These are phyloP conservation scores for Sarocladium oryzae DNA, from an alignment of 2,329 filamentous ascomycete species.

Conservation along the genomic window DNA sequence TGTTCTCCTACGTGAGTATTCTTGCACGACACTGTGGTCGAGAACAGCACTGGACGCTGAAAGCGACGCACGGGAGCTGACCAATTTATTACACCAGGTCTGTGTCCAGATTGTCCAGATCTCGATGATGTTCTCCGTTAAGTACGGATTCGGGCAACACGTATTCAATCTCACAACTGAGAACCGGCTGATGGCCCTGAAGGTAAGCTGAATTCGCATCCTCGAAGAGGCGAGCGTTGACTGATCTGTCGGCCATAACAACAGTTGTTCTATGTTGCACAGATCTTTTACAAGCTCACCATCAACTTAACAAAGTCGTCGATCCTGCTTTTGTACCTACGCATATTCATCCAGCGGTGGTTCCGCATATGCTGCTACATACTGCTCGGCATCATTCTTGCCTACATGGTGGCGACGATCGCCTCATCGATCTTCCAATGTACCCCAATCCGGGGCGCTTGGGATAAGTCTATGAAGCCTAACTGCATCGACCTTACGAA, in stretches of 20 bases:
- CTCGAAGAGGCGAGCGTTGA: neutral
- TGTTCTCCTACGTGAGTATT: conserved; percentile 32
- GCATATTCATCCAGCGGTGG: conserved; percentile 42
- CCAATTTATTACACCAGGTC: too few species aligned
- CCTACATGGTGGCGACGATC: conserved; percentile 40
- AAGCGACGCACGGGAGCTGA: too few species aligned
- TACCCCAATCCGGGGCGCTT: conserved; percentile 38
- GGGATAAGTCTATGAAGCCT: conserved; percentile 34
- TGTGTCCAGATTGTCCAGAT: conserved; percentile 30
- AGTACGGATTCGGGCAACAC: conserved; percentile 37
- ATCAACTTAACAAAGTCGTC: conserved; percentile 48
- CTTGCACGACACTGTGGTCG: neutral
- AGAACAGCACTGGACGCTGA: neutral
- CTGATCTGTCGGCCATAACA: neutral
- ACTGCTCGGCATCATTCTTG: conserved; percentile 34
- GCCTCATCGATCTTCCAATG: conserved; percentile 44
- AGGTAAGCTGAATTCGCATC: conserved; percentile 18
- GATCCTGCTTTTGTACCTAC: conserved; percentile 46
- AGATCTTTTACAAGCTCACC: conserved; percentile 48
- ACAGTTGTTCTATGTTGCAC: conserved; percentile 43
- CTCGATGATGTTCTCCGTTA: conserved; percentile 33
- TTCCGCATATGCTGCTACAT: conserved; percentile 37
- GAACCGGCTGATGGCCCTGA: conserved; percentile 30
- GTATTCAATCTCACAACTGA: conserved; percentile 25
- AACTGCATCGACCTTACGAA: conserved; percentile 38